A percentile compares a stretch with the other conserved stretches of the same genome.
phyloP scores from a whole-genome alignment of 1,284 basidiomycete genomes.

The Microbotryum lychnidis-dioicae region DNA sequence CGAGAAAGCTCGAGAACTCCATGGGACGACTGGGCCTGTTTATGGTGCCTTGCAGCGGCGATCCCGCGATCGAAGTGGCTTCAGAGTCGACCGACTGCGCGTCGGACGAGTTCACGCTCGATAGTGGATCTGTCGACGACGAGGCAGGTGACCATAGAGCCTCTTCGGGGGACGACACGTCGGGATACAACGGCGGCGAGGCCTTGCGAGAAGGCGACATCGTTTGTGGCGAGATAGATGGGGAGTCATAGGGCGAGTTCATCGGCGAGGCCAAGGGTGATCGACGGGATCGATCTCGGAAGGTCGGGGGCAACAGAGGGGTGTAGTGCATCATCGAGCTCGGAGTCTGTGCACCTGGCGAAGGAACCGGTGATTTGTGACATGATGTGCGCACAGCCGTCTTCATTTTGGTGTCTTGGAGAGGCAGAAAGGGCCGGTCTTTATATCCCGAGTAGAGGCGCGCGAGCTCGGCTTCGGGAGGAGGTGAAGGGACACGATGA shows the following conservation, averaged over 20 bases:
- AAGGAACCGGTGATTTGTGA: background rate
- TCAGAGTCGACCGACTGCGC: background rate
- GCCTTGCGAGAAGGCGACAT: conserved; percentile 4
- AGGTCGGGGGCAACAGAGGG: conserved; percentile 23
- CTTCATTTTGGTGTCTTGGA: background rate
- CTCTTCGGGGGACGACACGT: background rate
- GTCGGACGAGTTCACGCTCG: conserved; percentile 12
- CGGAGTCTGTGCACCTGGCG: background rate
- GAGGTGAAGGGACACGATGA: conserved; percentile 9
- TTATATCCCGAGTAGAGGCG: background rate
- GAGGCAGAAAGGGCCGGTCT: background rate
- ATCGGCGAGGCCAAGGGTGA: conserved; percentile 26
- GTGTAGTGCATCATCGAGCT: conserved; percentile 3
- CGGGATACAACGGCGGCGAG: conserved; percentile 9
- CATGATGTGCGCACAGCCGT: background rate
- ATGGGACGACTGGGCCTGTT: conserved; percentile 9
- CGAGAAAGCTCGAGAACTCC: conserved; percentile 28
- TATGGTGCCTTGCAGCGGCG: conserved; percentile 15
- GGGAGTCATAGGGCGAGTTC: conserved; percentile 19
- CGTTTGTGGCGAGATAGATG: conserved; percentile 8
- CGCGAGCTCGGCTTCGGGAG: conserved; percentile 1
- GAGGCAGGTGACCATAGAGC: conserved; percentile 18
- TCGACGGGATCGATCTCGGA: conserved; percentile 13
- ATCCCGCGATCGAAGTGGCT: background rate
- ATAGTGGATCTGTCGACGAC: background rate